Percentiles rank a stretch among this genome's conserved stretches.
phyloP scores from a whole-genome alignment of 345 rosid species.

The Brassica nigra region DNA sequence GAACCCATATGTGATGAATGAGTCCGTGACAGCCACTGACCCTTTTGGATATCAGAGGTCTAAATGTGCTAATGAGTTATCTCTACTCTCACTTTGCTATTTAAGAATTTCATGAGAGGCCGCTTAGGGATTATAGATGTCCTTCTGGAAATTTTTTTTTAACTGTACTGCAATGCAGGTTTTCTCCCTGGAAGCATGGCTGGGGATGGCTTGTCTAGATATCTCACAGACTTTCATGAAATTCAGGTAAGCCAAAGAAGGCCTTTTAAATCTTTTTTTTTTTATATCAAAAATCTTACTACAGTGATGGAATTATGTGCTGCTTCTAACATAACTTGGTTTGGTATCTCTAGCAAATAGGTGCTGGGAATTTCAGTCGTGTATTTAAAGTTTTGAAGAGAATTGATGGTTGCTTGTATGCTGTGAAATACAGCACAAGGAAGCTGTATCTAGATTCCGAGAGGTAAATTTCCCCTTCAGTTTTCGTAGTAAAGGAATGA shows the following conservation, averaged over 20 bases:
- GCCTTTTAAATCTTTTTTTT: background rate
- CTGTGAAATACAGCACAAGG: constrained; percentile 75
- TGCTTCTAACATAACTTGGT: constrained; percentile 12
- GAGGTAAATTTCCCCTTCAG: constrained; percentile 48
- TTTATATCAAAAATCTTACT: background rate
- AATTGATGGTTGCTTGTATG: constrained; percentile 93
- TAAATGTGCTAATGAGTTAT: no score
- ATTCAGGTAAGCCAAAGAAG: constrained; percentile 55
- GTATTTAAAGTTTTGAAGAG: constrained; percentile 91
- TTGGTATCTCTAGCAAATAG: constrained; percentile 67
- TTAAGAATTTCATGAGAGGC: background rate
- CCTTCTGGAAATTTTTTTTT: constrained; percentile 2
- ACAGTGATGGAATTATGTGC: background rate
- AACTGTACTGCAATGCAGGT: constrained; percentile 36
- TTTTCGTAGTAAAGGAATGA: no score
- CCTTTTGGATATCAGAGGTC: no score
- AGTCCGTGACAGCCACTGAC: constrained; percentile 38
- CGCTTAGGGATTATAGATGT: background rate
- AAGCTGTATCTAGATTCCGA: constrained; percentile 71
- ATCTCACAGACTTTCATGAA: constrained; percentile 75
- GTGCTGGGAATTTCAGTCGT: constrained; percentile 79
- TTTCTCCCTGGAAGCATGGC: no score
- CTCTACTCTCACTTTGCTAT: no score
- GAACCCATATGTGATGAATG: constrained; percentile 74
- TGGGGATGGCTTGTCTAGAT: constrained; percentile 62